Conservation (phyloP, 257 asterid genomes). For the Nicotiana undulata region DNA sequence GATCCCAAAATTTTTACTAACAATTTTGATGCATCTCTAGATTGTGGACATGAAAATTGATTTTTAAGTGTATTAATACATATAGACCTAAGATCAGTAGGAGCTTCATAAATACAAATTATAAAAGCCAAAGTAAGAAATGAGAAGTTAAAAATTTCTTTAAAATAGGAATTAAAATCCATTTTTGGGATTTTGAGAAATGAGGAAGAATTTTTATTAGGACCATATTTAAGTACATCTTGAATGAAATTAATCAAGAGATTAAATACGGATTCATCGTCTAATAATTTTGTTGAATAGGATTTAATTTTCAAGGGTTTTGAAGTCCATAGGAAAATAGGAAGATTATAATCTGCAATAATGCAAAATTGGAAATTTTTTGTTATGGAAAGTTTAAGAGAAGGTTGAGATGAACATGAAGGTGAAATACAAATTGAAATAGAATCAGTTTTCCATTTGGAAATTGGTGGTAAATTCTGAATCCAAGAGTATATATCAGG, state of each 20-base stretch:
- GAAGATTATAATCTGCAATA: constrained; percentile 46
- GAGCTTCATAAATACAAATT: constrained; percentile 76
- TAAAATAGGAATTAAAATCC: constrained; percentile 8
- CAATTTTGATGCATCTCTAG: constrained; percentile 35
- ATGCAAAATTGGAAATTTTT: constrained; percentile 32
- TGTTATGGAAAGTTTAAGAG: constrained; percentile 51
- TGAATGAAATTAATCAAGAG: constrained; percentile 42
- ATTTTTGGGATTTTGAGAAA: constrained; percentile 23
- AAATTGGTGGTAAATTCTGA: constrained; percentile 43
- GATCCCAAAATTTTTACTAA: constrained; percentile 67
- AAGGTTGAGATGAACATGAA: constrained; percentile 42
- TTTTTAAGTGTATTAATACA: constrained; percentile 45
- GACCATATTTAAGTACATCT: constrained; percentile 36
- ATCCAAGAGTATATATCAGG: constrained; percentile 64
- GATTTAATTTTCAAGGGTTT: constrained; percentile 22
- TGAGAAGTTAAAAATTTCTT: constrained; percentile 50
- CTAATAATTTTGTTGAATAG: constrained; percentile 17
- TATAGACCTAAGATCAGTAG: constrained; percentile 38
- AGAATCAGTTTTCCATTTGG: constrained; percentile 31
- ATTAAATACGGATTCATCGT: constrained; percentile 8
- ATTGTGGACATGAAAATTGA: constrained; percentile 36
- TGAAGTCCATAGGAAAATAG: constrained; percentile 70
- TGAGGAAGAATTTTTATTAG: constrained; percentile 18
- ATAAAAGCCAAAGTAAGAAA: constrained; percentile 55
- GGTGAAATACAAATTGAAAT: constrained; percentile 45